Base-by-base conservation (phyloP, 164 flowering plant genomes). In the Stephania cephalantha region DNA sequence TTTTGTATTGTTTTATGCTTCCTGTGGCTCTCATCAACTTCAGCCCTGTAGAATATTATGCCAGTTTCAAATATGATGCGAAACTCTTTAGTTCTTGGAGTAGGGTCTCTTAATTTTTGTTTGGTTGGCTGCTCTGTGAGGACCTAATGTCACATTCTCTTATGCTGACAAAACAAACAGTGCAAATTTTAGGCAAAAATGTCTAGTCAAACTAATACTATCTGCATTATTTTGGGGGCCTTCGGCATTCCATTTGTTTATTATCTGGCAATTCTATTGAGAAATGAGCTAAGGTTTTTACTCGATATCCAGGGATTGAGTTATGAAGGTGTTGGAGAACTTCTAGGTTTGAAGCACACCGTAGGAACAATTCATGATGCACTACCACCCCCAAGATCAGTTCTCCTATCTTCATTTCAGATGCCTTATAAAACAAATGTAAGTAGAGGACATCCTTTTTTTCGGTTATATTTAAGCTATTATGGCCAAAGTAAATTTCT, bases 361-460 rank as follows among this genome's bases (percentile, higher is more conserved):
- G 78, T 72, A 9, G 96, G 97, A 77, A 86, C 96, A 78, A 76
- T 83, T 79, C 64, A 77, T 8, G 85, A 82, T 72, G 85, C 88
- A 73, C 88, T 93, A 77, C 92, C 96, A 46, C 98, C 94, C 42
- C 87, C 92, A 75, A 83, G 83, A 85, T 90, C 94, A 35, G 76
- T 80, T 76, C 90, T 93, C 63, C 72, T 88, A 12, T 84, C 90
- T 15, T 84, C 96, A 68, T 90, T 90, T 85, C 69, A 76, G 78
- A 52, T 79, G 55, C 91, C 89, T 55, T 80, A 86, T 80, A 86
- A 86, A 10, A 81, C 85, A 52, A 78, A 91, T 84, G 94, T 91
- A 84, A 79, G 89, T 35, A 77, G 68, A 12, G 4, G 74, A 68
- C 64, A 74, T 65, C 35, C 31, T 72, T 7, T 50, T 64, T 9